Conservation (phyloP, 352 stramenopile species). For the Phytophthora cryptogea region DNA sequence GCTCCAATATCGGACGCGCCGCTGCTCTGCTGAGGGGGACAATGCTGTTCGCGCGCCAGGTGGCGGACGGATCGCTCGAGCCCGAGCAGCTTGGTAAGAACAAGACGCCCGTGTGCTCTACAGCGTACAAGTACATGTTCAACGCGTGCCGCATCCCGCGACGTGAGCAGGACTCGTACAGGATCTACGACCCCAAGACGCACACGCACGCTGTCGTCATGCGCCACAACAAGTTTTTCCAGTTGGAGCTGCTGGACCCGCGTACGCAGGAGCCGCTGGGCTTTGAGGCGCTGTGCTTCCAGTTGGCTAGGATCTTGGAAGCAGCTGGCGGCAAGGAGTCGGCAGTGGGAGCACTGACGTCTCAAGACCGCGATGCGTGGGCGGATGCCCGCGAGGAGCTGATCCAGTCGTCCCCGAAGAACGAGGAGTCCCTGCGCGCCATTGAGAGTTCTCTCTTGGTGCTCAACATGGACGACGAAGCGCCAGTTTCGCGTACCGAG, state of each 20-base stretch:
- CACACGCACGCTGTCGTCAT: conserved; percentile 92
- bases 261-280: conserved; percentile 40
- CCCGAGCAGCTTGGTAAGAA: conserved; percentile 90
- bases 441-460: conserved; percentile 78
- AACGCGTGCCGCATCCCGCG: conserved; percentile 94
- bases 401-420: conserved; percentile 53
- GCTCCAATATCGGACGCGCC: conserved; percentile 65
- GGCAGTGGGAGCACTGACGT: conserved; percentile 70
- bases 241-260: conserved; percentile 55
- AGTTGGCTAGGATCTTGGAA: conserved; percentile 60
- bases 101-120: conserved; percentile 91
- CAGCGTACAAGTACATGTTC: conserved; percentile 95
- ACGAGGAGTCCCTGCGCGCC: conserved; percentile 51
- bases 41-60: conserved; percentile 89
- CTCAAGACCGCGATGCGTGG: conserved; percentile 76
- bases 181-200: conserved; percentile 89
- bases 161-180: conserved; percentile 72
- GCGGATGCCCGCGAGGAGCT: conserved; percentile 77
- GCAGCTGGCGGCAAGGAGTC: conserved; percentile 52
- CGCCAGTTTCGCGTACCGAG: conserved; percentile 65
- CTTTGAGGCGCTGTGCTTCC: conserved; percentile 64
- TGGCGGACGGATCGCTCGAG: conserved; percentile 84
- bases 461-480: conserved; percentile 68
- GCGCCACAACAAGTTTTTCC: conserved; percentile 81
- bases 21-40: conserved; percentile 86